Evolutionary conservation across 2,329 filamentous ascomycete species (phyloP).

Genomic region (Colletotrichum trifolii): DNA sequence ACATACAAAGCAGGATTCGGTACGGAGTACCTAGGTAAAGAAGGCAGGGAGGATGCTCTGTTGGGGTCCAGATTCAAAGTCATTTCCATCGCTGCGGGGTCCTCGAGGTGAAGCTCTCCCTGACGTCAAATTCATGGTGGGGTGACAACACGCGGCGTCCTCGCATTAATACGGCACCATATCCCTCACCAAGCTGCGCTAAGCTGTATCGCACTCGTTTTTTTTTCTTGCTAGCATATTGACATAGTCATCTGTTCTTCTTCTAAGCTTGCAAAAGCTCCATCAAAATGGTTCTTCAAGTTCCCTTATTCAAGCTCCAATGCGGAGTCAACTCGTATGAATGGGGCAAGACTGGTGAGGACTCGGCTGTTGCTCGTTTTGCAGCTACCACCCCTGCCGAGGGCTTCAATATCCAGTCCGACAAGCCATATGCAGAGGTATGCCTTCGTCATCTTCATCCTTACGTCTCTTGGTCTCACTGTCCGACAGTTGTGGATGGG

Average conservation of each 20-base stretch:
- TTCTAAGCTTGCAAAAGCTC: conserved; percentile 2
- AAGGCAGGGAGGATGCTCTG: conserved; percentile 3
- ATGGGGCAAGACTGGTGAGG: conserved; percentile 93
- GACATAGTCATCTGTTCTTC: neutral
- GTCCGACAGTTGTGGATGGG: conserved; percentile 92
- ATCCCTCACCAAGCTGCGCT: no score
- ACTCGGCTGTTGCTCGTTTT: conserved; percentile 89
- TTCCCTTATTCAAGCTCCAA: conserved; percentile 86
- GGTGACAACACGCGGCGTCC: conserved; percentile 20
- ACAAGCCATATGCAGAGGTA: conserved; percentile 96
- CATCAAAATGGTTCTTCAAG: conserved; percentile 64
- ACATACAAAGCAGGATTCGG: neutral
- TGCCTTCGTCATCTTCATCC: conserved; percentile 29
- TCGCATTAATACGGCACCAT: conserved; percentile 15
- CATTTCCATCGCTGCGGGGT: conserved; percentile 23
- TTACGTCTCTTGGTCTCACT: neutral
- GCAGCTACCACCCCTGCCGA: conserved; percentile 84
- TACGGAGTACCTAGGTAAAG: neutral
- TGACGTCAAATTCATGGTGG: conserved; percentile 36
- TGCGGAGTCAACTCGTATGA: conserved; percentile 98
- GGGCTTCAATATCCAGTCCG: conserved; percentile 80
- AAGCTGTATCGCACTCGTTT: no score
- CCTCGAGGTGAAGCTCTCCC: conserved; percentile 30
- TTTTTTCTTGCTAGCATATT: no score
- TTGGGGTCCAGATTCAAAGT: conserved; percentile 3